These are phyloP conservation scores for Serendipita sp. DNA, from an alignment of 768 basidiomycete genomes.

Conservation along the genomic window DNA sequence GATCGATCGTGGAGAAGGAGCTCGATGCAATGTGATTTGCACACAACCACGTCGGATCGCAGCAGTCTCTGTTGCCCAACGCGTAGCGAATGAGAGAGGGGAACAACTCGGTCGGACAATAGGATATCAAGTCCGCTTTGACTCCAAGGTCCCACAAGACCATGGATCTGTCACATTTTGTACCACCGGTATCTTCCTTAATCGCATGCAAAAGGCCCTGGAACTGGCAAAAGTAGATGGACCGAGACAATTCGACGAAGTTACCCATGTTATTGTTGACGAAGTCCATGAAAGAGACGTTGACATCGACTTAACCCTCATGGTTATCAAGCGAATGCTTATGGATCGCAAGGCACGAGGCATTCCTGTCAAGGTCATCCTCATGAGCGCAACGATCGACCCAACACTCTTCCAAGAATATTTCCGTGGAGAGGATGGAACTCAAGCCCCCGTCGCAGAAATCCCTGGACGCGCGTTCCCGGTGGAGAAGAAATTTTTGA, in stretches of 20 bases:
- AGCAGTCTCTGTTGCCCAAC: conserved; percentile 80
- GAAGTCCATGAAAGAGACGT: conserved; percentile 94
- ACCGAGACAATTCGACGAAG: conserved; percentile 41
- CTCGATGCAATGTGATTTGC: conserved; percentile 76
- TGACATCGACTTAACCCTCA: conserved; percentile 78
- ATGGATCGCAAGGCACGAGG: conserved; percentile 52
- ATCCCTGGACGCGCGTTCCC: conserved; percentile 88
- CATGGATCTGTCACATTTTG: conserved; percentile 84
- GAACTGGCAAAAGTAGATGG: conserved; percentile 6
- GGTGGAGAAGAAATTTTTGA: conserved; percentile 64
- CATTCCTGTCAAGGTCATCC: conserved; percentile 64
- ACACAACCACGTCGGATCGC: conserved; percentile 87
- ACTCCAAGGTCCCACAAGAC: conserved; percentile 56
- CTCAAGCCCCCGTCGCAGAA: conserved; percentile 53
- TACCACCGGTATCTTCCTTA: conserved; percentile 82
- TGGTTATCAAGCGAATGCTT: conserved; percentile 72
- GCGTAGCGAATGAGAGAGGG: conserved; percentile 78
- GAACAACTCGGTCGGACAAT: conserved; percentile 52
- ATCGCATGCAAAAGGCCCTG: conserved; percentile 63
- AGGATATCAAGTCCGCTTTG: conserved; percentile 89
- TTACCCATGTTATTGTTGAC: conserved; percentile 86
- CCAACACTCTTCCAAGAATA: conserved; percentile 78
- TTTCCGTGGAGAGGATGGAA: conserved; percentile 48
- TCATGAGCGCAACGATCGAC: conserved; percentile 96
- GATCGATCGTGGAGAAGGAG: conserved; percentile 63